Evolutionary conservation across 257 asterid species (phyloP).

Genomic region (Solanum neorickii): DNA sequence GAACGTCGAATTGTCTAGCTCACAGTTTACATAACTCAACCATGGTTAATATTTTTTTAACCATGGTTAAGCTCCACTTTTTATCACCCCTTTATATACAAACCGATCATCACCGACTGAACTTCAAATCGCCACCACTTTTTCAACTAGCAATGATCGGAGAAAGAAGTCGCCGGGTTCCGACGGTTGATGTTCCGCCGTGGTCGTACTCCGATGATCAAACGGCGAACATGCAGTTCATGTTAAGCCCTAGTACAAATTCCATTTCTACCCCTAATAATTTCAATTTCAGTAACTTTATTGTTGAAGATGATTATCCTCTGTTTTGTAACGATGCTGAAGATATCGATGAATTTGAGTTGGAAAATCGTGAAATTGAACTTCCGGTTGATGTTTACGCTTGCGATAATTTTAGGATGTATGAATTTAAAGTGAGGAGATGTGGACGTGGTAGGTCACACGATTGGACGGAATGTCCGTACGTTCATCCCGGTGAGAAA

Average conservation of each 20-base stretch:
- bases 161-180: conserved; percentile 17
- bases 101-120: not conserved
- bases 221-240: conserved; percentile 8
- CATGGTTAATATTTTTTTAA: conserved; percentile 10
- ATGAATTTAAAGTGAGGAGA: conserved; percentile 63
- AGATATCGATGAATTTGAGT: conserved; percentile 2
- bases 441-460: conserved; percentile 72
- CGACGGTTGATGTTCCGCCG: conserved; percentile 41
- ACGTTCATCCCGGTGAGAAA: conserved; percentile 80
- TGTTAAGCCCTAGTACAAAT: conserved; percentile 23
- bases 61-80: conserved; percentile 39
- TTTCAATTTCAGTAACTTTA: conserved; percentile 6
- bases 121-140: no score
- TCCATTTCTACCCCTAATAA: conserved; percentile 24
- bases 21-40: conserved; percentile 9
- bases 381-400: conserved; percentile 62
- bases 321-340: not conserved
- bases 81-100: conserved; percentile 42
- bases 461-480: conserved; percentile 95
- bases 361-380: conserved; percentile 23
- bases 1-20: not conserved
- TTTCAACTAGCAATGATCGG: conserved; percentile 34
- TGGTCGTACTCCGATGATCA: conserved; percentile 28
- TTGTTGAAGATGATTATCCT: conserved; percentile 23
- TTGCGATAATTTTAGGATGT: conserved; percentile 81